Base-by-base conservation (phyloP, 2,329 filamentous ascomycete genomes). In the Ceratocystis papillata region DNA sequence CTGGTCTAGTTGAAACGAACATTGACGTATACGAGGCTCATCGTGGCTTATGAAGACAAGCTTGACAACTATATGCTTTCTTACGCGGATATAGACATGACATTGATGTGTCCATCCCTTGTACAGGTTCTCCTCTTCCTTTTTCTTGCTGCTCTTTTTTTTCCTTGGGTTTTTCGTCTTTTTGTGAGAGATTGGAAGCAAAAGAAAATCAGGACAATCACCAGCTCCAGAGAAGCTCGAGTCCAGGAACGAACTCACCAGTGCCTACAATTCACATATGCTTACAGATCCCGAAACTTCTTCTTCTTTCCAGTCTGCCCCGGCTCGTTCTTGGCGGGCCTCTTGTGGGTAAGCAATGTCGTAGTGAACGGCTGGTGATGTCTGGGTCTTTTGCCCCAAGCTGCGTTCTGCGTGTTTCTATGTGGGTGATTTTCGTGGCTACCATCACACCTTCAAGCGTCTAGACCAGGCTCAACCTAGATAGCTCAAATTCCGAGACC, bases 321-420 rank as follows among this genome's bases (percentile, higher is more conserved):
- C 44, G 4, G 12, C 2, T n/a, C 44, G n/a, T 46, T n/a, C 20
- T 48, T n/a, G 46, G 46, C 46, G 46, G 46, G 17, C 8, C 5
- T 20, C n/a, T 12, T 20, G n/a, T 50, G 48, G 48, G 20, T 12
- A 20, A 12, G 22, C 7, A 20, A 50, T 12, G 28, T 30, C 15
- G 17, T 2, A 30, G 10, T 28, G 22, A 1, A 57, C 22, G 30
- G 53, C 15, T 10, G 30, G 22, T 6, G 30, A 57, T 33, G 28
- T 59, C 12, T 59, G 20, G 55, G 55, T 12, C 7, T 15, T 53
- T 53, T 59, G 55, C 28, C 55, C 55, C 55, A 59, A 59, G 55
- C 55, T 59, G 37, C 55, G 30, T 37, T 59, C 2, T 59, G 3
- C 3, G 8, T 33, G 28, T 41, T 41, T 10, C 37, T 41, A 12